phyloP scores from a whole-genome alignment of 768 basidiomycete species.

The Pisolithus marmoratus region DNA sequence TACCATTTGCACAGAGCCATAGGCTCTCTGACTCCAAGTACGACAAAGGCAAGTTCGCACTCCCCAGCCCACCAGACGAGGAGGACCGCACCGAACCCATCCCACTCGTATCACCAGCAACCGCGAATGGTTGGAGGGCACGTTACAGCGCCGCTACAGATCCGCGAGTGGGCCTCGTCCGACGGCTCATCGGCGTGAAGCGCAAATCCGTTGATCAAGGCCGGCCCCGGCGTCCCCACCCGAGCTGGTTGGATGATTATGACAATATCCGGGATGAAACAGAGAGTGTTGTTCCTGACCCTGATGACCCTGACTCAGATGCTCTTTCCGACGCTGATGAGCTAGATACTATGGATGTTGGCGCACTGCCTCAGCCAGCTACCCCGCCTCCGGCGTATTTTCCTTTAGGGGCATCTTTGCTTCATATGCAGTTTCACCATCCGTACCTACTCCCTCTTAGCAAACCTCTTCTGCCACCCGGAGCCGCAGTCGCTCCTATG shows the following conservation, averaged over 20 bases:
- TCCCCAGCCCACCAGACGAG: conserved; percentile 60
- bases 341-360: conserved; percentile 23
- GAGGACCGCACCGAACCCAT: conserved; percentile 31
- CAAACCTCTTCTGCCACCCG: conserved; percentile 55
- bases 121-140: conserved; percentile 38
- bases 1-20: conserved; percentile 66
- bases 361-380: conserved; percentile 43
- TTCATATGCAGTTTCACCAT: conserved; percentile 68
- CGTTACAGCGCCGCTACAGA: conserved; percentile 62
- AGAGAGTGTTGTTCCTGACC: conserved; percentile 26
- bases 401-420: conserved; percentile 61
- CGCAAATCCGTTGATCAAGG: conserved; percentile 47
- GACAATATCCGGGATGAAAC: conserved; percentile 43
- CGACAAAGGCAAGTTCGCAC: conserved; percentile 60
- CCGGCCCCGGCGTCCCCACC: conserved; percentile 31
- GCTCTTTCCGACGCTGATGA: conserved; percentile 37
- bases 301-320: conserved; percentile 35
- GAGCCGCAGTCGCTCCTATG: conserved; percentile 42
- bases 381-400: conserved; percentile 71
- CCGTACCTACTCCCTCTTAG: conserved; percentile 55
- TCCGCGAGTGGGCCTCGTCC: conserved; percentile 63
- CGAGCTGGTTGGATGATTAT: conserved; percentile 41
- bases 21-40: conserved; percentile 70
- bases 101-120: conserved; percentile 12
- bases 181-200: conserved; percentile 65